Base-by-base conservation (phyloP, 2,329 filamentous ascomycete species). In the Alternaria sp. region DNA sequence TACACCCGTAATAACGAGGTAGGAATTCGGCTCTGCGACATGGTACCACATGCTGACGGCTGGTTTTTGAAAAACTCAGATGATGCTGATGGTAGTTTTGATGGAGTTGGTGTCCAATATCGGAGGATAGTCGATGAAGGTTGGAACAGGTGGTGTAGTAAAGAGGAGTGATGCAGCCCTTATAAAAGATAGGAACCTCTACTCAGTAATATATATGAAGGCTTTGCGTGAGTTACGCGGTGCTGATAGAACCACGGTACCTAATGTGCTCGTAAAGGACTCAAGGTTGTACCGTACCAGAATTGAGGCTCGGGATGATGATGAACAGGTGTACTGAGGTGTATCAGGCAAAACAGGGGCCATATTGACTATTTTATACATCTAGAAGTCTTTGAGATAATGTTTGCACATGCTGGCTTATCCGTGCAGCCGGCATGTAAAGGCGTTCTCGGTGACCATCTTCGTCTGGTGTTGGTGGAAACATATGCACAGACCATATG, bases 1-100 rank as follows among this genome's bases (percentile, higher is more conserved):
- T 80, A 89, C 89, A 81, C 93, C 92, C 70, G 92, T 95, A 70
- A 95, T 87, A 84, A 92, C 92, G 80, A 96, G 90, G 85, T 95
- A 96, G 81, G 93, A 87, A 81, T 93, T 91, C 28, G 92, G 89
- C 57, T 87, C 87, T 20, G 91, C 90, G 66, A 93, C 86, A 77
- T 85, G 86, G 81, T 90, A 92, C 69, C 85, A 85, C 73, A 76
- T 78, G 12, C 10, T 61, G 49, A 22, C 7, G 36, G 22, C 43
- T 30, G 41, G 3, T 50, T 18, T 27, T 34, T 3, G 14, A 22
- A 3, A 25, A 16, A 16, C 6, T 22, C 9, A 14, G 43, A 10
- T n/a, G 9, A 18, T 25, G 27, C 27, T 46, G 20, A 18, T n/a
- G n/a, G 14, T 28, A n/a, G n/a, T 28, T 18, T 40, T 20, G 9